Evolutionary conservation across 2,329 filamentous ascomycete genomes (phyloP), one percentile per base, ranked within the genome.

Genomic region (Pseudogymnoascus sp.): DNA sequence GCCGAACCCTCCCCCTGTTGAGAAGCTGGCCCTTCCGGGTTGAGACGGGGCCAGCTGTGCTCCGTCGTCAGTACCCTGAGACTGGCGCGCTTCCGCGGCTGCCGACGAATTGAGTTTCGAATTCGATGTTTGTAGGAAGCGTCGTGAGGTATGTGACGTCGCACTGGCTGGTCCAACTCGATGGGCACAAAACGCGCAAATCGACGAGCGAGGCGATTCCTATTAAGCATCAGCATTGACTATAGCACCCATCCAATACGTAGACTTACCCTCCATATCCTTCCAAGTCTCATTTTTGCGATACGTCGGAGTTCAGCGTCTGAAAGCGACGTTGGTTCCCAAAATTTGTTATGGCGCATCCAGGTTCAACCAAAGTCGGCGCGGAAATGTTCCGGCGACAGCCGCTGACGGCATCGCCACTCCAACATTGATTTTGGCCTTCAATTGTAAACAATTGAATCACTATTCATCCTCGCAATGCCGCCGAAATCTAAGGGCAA

Each of bases 131-230:
- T 70, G 70, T 37, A 72, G 60, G 58, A 70, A 70, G 62, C 70
- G 67, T 14, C 70, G 67, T 63, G 70, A 66, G 59, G 68, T 62
- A 64, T 70, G 69, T n/a, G 68, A 68, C 62, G 67, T 64, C 41
- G 58, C 65, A 59, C 66, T 65, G 66, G 64, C 61, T 62, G 67
- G 67, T 60, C 68, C 68, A 43, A 71, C 62, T 60, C 68, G 65
- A 67, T 70, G 67, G 28, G 70, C 67, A 63, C 70, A 72, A 62
- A 72, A 71, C 32, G 70, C 68, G 61, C 70, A 72, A 50, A 72
- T 59, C 22, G 69, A 69, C 57, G 66, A 63, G 62, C 64, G 59
- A 25, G 65, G 58, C 12, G 67, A 54, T 62, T 71, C 69, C 70
- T 72, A 59, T 32, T 35, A 18, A 38, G 25, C 11, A 32, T 60